phyloP scores from a whole-genome alignment of 164 flowering plant genomes.

The Malania oleifera region DNA sequence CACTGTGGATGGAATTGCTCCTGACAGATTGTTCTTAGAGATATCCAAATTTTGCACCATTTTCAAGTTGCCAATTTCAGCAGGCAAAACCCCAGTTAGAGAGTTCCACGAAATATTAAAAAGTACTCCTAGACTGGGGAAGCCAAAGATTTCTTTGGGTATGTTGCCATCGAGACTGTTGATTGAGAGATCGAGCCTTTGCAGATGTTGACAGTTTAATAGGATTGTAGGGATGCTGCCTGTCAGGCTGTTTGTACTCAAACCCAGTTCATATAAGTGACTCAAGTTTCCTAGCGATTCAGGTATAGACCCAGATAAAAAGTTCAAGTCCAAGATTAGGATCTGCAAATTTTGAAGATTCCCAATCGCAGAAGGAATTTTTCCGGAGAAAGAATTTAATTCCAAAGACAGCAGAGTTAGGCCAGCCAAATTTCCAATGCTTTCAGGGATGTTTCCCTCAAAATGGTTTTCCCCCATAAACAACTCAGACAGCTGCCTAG shows the following conservation, averaged over 20 bases:
- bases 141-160: constrained; percentile 17
- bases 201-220: constrained; percentile 5
- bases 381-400: constrained; percentile 7
- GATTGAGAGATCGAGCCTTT: constrained; percentile 10
- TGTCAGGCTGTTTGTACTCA: constrained; percentile 8
- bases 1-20: constrained; percentile 12
- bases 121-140: constrained; percentile 8
- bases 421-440: constrained; percentile 9
- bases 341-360: neutral
- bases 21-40: constrained; percentile 11
- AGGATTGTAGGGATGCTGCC: constrained; percentile 10
- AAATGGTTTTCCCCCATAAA: constrained; percentile 11
- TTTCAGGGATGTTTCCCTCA: constrained; percentile 12
- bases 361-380: neutral
- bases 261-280: constrained; percentile 9
- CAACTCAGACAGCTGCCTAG: constrained; percentile 4
- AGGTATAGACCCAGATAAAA: neutral
- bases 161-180: constrained; percentile 10
- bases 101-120: constrained; percentile 17
- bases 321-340: neutral
- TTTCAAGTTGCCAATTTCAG: constrained; percentile 14
- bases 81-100: constrained; percentile 16
- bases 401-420: constrained; percentile 5
- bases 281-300: constrained; percentile 1
- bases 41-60: constrained; percentile 10